Evolutionary conservation across 2,329 filamentous ascomycete species (phyloP).

Genomic region (Elsinoe perseae): DNA sequence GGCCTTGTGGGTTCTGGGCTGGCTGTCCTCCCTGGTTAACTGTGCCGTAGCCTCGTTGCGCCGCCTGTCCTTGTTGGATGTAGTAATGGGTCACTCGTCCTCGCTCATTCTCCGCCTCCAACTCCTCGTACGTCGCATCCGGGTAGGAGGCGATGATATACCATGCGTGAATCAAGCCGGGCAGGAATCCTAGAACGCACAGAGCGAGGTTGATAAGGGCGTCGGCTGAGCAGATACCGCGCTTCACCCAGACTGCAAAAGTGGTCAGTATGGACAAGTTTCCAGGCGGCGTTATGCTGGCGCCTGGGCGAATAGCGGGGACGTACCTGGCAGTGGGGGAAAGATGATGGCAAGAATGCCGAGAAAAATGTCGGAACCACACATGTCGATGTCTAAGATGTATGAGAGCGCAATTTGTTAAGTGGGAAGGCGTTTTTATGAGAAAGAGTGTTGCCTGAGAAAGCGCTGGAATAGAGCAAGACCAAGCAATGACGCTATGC

Average conservation of each 20-base stretch:
- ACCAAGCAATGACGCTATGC: conserved; percentile 12
- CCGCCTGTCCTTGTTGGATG: conserved; percentile 34
- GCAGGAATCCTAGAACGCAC: conserved; percentile 54
- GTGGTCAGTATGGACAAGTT: conserved; percentile 3
- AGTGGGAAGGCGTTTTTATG: not conserved
- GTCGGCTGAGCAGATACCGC: conserved; percentile 85
- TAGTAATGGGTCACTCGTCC: conserved; percentile 68
- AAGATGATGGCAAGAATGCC: conserved; percentile 55
- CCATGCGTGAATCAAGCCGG: conserved; percentile 90
- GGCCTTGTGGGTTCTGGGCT: conserved; percentile 28
- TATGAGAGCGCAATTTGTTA: not conserved
- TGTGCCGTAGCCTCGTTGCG: conserved; percentile 34
- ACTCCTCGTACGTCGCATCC: conserved; percentile 56
- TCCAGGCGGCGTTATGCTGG: conserved; percentile 17
- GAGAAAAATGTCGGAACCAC: conserved; percentile 53
- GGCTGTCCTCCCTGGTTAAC: conserved; percentile 26
- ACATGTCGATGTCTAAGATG: conserved; percentile 38
- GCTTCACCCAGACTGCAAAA: conserved; percentile 88
- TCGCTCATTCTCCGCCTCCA: conserved; percentile 50
- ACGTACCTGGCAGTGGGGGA: conserved; percentile 50
- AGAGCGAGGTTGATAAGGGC: conserved; percentile 93
- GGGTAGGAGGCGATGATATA: conserved; percentile 94
- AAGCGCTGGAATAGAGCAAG: not conserved
- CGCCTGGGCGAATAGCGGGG: conserved; percentile 8
- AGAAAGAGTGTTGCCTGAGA: conserved; percentile 2